These are phyloP conservation scores for Solanum infundibuliforme DNA, from an alignment of 257 asterid species.

Conservation along the genomic window DNA sequence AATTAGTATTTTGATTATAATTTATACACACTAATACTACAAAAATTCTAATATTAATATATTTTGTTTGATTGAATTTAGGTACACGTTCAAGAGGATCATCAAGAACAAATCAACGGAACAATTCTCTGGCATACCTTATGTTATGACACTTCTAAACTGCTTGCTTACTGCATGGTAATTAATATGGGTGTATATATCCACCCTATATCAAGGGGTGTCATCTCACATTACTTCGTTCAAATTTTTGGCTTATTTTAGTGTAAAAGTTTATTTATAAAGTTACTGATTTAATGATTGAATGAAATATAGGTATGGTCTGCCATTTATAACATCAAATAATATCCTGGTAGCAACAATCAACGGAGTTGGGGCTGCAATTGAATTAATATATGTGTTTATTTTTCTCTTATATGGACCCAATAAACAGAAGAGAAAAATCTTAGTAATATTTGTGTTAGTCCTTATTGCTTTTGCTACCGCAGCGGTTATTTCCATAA, in stretches of 20 bases:
- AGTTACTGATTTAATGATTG: background rate
- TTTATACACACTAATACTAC: background rate
- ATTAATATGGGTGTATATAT: background rate
- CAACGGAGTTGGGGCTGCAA: conserved; percentile 56
- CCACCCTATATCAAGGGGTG: too few species aligned
- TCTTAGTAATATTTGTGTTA: conserved; percentile 25
- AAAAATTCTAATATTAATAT: background rate
- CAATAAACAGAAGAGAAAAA: conserved; percentile 43
- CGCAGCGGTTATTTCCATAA: conserved; percentile 35
- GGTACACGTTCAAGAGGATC: conserved; percentile 79
- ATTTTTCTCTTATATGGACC: conserved; percentile 42
- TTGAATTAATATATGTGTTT: conserved; percentile 39
- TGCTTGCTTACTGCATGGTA: conserved; percentile 81
- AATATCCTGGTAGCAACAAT: conserved; percentile 55
- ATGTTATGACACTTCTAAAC: conserved; percentile 67
- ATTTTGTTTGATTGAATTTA: background rate
- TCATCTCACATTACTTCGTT: too few species aligned
- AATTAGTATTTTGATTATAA: background rate
- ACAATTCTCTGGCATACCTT: conserved; percentile 83
- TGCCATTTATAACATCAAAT: conserved; percentile 74
- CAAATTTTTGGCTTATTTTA: too few species aligned
- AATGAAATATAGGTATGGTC: conserved; percentile 42
- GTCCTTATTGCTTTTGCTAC: conserved; percentile 31
- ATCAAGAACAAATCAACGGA: conserved; percentile 47
- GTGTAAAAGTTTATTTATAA: background rate